Evolutionary conservation across 1,284 basidiomycete genomes (phyloP).

Genomic region (Leccinum angustisporum): DNA sequence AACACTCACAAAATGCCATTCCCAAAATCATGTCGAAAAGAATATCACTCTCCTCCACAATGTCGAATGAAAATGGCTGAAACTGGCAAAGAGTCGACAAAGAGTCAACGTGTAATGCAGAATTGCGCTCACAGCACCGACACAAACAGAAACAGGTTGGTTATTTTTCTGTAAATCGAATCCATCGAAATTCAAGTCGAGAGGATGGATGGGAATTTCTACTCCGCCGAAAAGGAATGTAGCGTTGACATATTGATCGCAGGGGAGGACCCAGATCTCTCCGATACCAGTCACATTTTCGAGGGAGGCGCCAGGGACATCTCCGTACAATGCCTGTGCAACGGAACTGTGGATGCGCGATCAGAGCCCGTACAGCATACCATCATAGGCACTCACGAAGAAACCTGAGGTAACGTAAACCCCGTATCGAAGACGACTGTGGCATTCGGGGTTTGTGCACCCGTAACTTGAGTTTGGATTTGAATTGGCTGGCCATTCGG

Average conservation of each 20-base stretch:
- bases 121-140: slow-evolving; percentile 45
- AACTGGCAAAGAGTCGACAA: slow-evolving; percentile 40
- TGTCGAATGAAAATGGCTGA: slow-evolving; percentile 41
- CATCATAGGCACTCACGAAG: slow-evolving; percentile 39
- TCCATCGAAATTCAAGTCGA: slow-evolving; percentile 41
- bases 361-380: not conserved
- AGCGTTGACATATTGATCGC: slow-evolving; percentile 57
- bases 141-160: slow-evolving; percentile 39
- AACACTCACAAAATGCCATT: slow-evolving; percentile 53
- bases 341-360: slow-evolving; percentile 40
- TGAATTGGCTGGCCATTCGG: slow-evolving; percentile 48
- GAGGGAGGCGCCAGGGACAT: slow-evolving; percentile 50
- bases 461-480: slow-evolving; percentile 43
- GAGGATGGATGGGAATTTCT: slow-evolving; percentile 57
- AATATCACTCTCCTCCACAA: slow-evolving; percentile 43
- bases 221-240: slow-evolving; percentile 58
- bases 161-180: slow-evolving; percentile 35
- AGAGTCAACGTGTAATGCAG: not conserved
- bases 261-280: slow-evolving; percentile 57
- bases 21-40: slow-evolving; percentile 45
- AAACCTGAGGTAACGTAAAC: slow-evolving; percentile 65
- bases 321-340: slow-evolving; percentile 56
- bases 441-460: slow-evolving; percentile 42
- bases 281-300: slow-evolving; percentile 45
- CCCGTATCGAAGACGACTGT: slow-evolving; percentile 68